Evolutionary conservation across 2,329 filamentous ascomycete species (phyloP), one percentile per base, ranked within the genome.

Genomic region (Pyricularia sp.): DNA sequence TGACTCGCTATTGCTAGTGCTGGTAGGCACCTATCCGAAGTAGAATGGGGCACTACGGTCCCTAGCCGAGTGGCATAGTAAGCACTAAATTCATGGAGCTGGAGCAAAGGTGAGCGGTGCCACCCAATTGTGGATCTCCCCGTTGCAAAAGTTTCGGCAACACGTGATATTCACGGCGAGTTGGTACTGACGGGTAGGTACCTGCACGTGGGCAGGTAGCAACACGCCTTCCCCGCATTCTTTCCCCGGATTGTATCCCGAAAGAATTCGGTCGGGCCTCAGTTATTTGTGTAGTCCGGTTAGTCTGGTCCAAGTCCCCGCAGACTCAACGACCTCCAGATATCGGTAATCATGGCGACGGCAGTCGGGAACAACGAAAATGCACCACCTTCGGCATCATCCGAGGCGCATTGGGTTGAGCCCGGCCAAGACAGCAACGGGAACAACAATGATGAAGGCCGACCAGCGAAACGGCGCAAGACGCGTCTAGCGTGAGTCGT

Each of bases 401-500:
- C 14, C 14, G 25, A 63, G 17, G 9, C 25, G 59, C 59, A 30
- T 20, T 63, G 59, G 59, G 10, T 25, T 12, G 59, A 63, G 6
- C 25, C 26, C 14, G 59, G 59, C 14, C 25, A 63, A 20, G 59
- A 30, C 10, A 20, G 12, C 14, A 63, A 17, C 9, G 59, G 14
- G 26, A 28, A 17, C 25, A 63, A 63, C 59, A 63, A 28, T 12
- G 59, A 63, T 30, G 59, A 63, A 26, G 59, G 23, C 14, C 64
- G 63, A 25, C 68, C 64, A 20, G 55, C 63, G 26, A 69, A 69
- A 30, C 68, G 68, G 9, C 68, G 68, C 68, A 69, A 69, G 68
- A 66, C 63, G 25, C 63, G 68, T 26, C 64, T 69, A 14, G 68
- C 68, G 59, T 63, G 26, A 63, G 59, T 63, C 26, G 59, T 9